Evolutionary conservation across 2,329 filamentous ascomycete species (phyloP).

Genomic region (Aspergillus tamarii): DNA sequence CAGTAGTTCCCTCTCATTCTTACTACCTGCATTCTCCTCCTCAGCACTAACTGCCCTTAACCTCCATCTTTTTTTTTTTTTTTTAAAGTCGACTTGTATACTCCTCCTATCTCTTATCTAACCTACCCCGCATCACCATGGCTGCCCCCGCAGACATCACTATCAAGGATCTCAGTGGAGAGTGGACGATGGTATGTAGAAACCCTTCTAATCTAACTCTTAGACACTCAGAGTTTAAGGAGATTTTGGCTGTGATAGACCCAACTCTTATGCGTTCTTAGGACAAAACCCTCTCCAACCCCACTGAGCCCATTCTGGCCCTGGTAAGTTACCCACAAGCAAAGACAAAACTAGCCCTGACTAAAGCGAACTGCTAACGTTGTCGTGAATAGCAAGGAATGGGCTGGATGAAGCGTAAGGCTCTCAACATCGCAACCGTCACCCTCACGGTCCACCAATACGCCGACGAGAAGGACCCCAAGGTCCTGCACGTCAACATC

Average conservation of each 20-base stretch:
- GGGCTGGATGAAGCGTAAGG: slow-evolving; percentile 72
- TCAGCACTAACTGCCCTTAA: not conserved
- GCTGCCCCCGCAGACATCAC: slow-evolving; percentile 71
- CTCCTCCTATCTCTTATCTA: slow-evolving; percentile 3
- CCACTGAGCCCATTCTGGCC: slow-evolving; percentile 67
- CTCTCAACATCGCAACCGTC: slow-evolving; percentile 69
- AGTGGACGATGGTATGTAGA: slow-evolving; percentile 68
- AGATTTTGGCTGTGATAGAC: not conserved
- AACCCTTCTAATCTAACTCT: not conserved
- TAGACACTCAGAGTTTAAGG: too few relatives aligned
- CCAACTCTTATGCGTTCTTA: slow-evolving; percentile 37
- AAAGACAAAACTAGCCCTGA: not conserved
- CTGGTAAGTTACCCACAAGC: slow-evolving; percentile 48
- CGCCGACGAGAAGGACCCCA: slow-evolving; percentile 44
- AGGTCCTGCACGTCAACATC: slow-evolving; percentile 68
- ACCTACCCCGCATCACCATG: slow-evolving; percentile 55
- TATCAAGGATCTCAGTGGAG: slow-evolving; percentile 68
- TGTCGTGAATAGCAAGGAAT: slow-evolving; percentile 61
- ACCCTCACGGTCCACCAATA: slow-evolving; percentile 66
- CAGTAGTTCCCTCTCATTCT: not conserved
- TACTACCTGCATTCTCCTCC: not conserved
- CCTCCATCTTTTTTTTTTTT: not conserved
- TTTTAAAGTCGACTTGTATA: not conserved
- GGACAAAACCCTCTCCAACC: slow-evolving; percentile 76
- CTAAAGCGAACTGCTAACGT: slow-evolving; percentile 13